Evolutionary conservation across 306 rosid genomes (phyloP).

Genomic region (Argentina anserina): DNA sequence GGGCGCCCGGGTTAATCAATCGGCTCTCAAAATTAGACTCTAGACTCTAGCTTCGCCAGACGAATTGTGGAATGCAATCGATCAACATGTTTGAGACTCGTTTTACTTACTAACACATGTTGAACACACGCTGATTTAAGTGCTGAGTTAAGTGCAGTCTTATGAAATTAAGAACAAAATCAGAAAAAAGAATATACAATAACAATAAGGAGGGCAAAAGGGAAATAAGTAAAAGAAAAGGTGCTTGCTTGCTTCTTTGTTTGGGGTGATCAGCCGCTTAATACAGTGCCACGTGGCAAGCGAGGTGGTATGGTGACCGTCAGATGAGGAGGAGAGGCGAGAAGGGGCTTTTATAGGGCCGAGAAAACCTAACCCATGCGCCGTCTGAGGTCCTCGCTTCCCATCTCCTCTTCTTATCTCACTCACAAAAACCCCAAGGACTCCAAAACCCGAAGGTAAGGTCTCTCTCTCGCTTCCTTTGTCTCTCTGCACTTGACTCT

Average conservation of each 20-base stretch:
- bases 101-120: too few species aligned
- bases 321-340: not conserved
- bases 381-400: constrained; percentile 16
- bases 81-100: too few species aligned
- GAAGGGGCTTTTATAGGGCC: constrained; percentile 7
- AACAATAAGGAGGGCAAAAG: not conserved
- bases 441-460: not conserved
- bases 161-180: too few species aligned
- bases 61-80: too few species aligned
- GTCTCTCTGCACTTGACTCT: not conserved
- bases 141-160: too few species aligned
- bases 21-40: too few species aligned
- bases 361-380: constrained; percentile 14
- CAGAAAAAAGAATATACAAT: too few species aligned
- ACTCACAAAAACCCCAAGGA: constrained; percentile 4
- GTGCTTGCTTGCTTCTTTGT: not conserved
- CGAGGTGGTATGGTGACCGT: constrained; percentile 13
- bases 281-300: constrained; percentile 1
- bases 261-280: not conserved
- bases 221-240: not conserved
- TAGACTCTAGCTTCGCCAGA: too few species aligned
- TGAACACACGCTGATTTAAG: too few species aligned
- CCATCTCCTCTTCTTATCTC: not conserved
- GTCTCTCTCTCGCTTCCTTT: not conserved
- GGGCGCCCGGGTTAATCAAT: too few species aligned